Base-by-base conservation (phyloP, 352 stramenopile genomes). In the Phytophthora cactorum region DNA sequence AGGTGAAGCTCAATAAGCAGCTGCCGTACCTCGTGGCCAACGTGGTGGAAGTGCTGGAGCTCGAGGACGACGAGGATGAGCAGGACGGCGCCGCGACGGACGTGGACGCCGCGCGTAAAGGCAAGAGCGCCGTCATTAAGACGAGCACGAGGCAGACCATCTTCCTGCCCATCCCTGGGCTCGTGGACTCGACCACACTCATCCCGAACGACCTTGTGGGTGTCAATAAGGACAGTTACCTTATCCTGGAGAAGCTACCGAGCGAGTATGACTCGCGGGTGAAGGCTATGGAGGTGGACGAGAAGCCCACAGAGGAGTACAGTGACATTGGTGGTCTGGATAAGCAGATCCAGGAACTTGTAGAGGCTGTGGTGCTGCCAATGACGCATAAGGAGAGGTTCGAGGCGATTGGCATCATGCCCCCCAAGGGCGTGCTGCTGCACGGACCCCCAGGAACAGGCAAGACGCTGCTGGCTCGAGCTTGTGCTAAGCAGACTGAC, bases 1-100 rank as follows among this genome's bases (percentile, higher is more conserved):
- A 99, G 74, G 96, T 99, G 65, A 99, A 99, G 81, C 78, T 99
- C 28, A 99, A 99, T 84, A 99, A 99, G 74, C 96, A 99, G 79
- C 76, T 99, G 51, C 98, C 98, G 25, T 99, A 98, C 72, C 79
- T 99, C 3, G 98, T 99, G n/a, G 97, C 93, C 41, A 99, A 99
- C 84, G 96, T 99, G 28, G 95, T 99, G 14, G 97, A 99, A 64
- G 76, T 96, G 17, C 64, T 97, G 25, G 80, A 95, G 64, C 77
- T 95, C 3, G 75, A 96, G 46, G 84, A 96, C 49, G 94, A 98
- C 61, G 94, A 98, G 52, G 92, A 97, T 69, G 93, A 98, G 52
- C 95, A 99, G 77, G 96, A 98, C 54, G 97, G 93, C 43, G 93
- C 90, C 9, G 89, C 95, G 0, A 93, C 89, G 15, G 95, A 99